Evolutionary conservation across 768 basidiomycete genomes (phyloP).

Genomic region (Artomyces pyxidatus): DNA sequence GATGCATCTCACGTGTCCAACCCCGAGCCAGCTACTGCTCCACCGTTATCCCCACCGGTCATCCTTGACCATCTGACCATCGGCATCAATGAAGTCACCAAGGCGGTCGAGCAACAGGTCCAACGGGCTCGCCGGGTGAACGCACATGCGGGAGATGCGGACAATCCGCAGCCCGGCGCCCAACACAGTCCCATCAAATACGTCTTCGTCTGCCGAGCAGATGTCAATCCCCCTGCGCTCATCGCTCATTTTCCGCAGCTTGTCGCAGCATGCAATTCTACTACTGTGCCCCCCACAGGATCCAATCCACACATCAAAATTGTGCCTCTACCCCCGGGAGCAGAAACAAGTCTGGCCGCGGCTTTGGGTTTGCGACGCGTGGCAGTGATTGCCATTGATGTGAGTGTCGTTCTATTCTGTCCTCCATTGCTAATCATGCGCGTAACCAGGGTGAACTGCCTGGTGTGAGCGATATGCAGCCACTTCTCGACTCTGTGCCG

Average conservation of each 20-base stretch:
- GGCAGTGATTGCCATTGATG: conserved; percentile 60
- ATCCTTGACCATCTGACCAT: conserved; percentile 42
- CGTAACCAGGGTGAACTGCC: conserved; percentile 34
- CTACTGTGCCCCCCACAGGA: not conserved
- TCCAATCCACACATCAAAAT: conserved; percentile 36
- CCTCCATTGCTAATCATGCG: conserved; percentile 1
- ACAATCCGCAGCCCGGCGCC: not conserved
- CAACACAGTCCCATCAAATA: conserved; percentile 15
- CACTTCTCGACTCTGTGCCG: conserved; percentile 43
- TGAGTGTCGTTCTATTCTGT: conserved; percentile 27
- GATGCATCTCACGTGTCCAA: not conserved
- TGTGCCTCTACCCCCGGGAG: conserved; percentile 56
- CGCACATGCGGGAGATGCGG: not conserved
- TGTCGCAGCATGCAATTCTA: conserved; percentile 68
- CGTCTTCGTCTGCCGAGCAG: conserved; percentile 66
- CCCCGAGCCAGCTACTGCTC: not conserved
- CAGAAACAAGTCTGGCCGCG: conserved; percentile 53
- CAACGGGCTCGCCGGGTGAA: conserved; percentile 10
- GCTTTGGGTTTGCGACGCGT: conserved; percentile 59
- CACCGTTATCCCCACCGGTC: conserved; percentile 23
- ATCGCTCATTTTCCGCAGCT: conserved; percentile 72
- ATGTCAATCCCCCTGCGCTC: conserved; percentile 65
- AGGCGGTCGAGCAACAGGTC: conserved; percentile 55
- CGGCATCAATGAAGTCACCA: conserved; percentile 81
- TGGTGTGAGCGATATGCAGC: conserved; percentile 21